These are phyloP conservation scores for Camellia sinensis DNA, from an alignment of 148 eudicot genomes.

Conservation along the genomic window DNA sequence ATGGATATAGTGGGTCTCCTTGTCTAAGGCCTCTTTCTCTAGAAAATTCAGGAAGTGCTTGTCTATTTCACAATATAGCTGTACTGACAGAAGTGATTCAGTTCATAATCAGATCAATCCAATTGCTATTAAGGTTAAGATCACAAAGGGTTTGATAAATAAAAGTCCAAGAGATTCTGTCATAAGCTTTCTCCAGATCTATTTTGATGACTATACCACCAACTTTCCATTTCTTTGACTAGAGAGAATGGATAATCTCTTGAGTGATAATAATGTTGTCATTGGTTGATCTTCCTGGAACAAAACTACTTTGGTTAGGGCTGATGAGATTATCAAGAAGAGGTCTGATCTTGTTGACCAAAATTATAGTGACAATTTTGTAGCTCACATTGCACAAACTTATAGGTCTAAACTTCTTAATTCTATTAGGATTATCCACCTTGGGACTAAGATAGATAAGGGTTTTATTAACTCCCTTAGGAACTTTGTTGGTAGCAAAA, in stretches of 20 bases:
- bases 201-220: background rate
- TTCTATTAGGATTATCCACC: background rate
- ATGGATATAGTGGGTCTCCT: too few relatives aligned
- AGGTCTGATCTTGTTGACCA: background rate
- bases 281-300: background rate
- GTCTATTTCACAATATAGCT: background rate
- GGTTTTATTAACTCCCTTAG: too few relatives aligned
- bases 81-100: background rate
- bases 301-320: background rate
- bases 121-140: background rate
- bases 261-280: background rate
- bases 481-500: too few relatives aligned
- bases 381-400: background rate
- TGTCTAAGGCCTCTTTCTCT: too few relatives aligned
- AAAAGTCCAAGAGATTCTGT: background rate
- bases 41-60: background rate
- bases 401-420: background rate
- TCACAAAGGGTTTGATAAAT: background rate
- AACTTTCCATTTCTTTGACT: background rate
- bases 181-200: too few relatives aligned
- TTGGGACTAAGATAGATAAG: background rate
- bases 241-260: background rate
- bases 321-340: background rate
- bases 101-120: background rate
- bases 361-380: background rate